Conservation (phyloP, 2,329 filamentous ascomycete species). For the Colletotrichum cereale region DNA sequence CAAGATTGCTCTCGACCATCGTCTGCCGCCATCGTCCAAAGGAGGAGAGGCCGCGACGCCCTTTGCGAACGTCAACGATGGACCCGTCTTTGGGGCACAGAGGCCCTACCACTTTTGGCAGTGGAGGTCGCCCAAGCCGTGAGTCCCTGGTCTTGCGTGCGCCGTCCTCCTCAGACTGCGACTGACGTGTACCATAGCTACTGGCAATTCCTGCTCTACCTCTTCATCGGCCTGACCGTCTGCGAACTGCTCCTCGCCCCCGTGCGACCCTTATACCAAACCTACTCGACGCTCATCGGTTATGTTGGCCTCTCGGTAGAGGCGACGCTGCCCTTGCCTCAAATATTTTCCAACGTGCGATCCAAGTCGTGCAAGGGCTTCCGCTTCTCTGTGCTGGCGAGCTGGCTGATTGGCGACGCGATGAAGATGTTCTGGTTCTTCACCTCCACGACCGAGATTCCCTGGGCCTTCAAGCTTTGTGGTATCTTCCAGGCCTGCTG, state of each 20-base stretch:
- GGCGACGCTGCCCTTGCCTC: slow-evolving; percentile 84
- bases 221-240: slow-evolving; percentile 70
- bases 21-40: slow-evolving; percentile 70
- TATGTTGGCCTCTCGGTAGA: slow-evolving; percentile 83
- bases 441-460: slow-evolving; percentile 76
- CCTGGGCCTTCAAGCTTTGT: slow-evolving; percentile 84
- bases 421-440: slow-evolving; percentile 95
- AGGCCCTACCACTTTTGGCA: slow-evolving; percentile 87
- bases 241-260: slow-evolving; percentile 77
- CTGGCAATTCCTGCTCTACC: slow-evolving; percentile 81
- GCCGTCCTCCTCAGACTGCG: background rate
- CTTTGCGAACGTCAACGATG: slow-evolving; percentile 67
- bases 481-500: slow-evolving; percentile 85
- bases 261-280: slow-evolving; percentile 67
- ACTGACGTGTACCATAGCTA: slow-evolving; percentile 63
- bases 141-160: slow-evolving; percentile 46
- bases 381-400: slow-evolving; percentile 78
- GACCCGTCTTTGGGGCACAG: slow-evolving; percentile 53
- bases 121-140: slow-evolving; percentile 79
- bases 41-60: slow-evolving; percentile 72
- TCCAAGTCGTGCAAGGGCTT: slow-evolving; percentile 82
- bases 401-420: slow-evolving; percentile 83
- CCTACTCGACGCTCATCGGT: slow-evolving; percentile 77
- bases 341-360: slow-evolving; percentile 78
- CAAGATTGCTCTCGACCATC: slow-evolving; percentile 77